Base-by-base conservation (phyloP, 495 filamentous ascomycete species). In the Penicillium canariense region DNA sequence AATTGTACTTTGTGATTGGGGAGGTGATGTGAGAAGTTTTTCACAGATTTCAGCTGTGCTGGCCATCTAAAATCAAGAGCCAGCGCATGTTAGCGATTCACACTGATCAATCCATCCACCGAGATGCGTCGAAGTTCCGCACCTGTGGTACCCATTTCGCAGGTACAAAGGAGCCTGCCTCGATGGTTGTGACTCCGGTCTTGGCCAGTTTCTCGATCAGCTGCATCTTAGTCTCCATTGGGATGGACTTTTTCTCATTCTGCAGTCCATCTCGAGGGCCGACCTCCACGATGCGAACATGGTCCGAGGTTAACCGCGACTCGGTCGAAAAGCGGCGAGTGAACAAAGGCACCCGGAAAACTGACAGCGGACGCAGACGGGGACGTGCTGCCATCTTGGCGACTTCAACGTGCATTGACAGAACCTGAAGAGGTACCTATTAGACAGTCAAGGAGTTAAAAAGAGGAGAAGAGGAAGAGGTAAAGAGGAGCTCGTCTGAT, bases 141-240 rank as follows among this genome's bases (percentile, higher is more conserved):
- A 94, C 91, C 81, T 96, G 95, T 25, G 94, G 94, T 18, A 97
- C 91, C 94, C 94, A 97, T 88, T 96, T 97, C 7, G 91, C 92
- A 46, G 88, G 81, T 7, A 97, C 93, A 68, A 98, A 98, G 3
- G 90, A 91, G 2, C 94, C 94, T 20, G 94, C 94, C 70, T 98
- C 94, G 57, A 98, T 96, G 39, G 87, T 88, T 4, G 79, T 81
- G 18, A 98, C 75, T 0, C 94, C 94, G 0, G 93, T 94, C 61
- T 82, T 83, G n/a, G 91, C 88, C 36, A 98, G 75, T 51, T 82
- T 78, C 58, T 85, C 76, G 45, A 97, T 87, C 50, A 97, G 71
- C 55, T 96, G 84, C 31, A 97, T 80, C 71, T 97, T 98, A 3
- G 88, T 96, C 34, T 82, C 81, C 50, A 92, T 73, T 17, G 89